Conservation (phyloP, 73 alveolate species). For the Paramecium caudatum region DNA sequence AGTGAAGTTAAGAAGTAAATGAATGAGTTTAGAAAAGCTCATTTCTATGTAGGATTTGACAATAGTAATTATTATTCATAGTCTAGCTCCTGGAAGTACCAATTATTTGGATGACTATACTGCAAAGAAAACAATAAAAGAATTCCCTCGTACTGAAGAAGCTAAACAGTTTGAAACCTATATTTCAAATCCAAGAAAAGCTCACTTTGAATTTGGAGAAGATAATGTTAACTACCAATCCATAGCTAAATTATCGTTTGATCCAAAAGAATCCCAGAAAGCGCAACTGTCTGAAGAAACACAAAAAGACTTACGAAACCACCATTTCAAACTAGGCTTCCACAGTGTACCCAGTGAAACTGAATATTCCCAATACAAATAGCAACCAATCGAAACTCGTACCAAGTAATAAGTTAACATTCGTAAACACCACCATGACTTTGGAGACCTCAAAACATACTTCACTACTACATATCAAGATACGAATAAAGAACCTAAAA, state of each 20-base stretch:
- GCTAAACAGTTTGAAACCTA: conserved; percentile 62
- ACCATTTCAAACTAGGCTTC: conserved; percentile 61
- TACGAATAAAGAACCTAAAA: not conserved
- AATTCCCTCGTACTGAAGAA: conserved; percentile 48
- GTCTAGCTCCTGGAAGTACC: not conserved
- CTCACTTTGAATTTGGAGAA: conserved; percentile 63
- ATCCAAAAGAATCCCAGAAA: conserved; percentile 49
- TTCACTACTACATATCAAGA: conserved; percentile 19
- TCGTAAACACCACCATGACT: conserved; percentile 67
- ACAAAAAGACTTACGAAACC: conserved; percentile 27
- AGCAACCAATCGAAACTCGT: not conserved
- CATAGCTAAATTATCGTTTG: conserved; percentile 54
- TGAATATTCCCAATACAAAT: conserved; percentile 23
- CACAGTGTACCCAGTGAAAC: conserved; percentile 63
- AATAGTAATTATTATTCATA: not conserved
- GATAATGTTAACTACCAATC: conserved; percentile 48
- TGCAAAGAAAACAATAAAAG: not conserved
- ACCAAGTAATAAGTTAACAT: conserved; percentile 28
- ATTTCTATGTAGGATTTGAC: conserved; percentile 38
- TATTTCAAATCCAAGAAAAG: conserved; percentile 49
- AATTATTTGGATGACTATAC: conserved; percentile 45
- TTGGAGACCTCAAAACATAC: conserved; percentile 61
- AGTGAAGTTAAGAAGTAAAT: not conserved
- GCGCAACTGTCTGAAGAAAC: conserved; percentile 73
- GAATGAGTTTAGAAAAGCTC: conserved; percentile 64